A percentile compares a stretch with the other conserved stretches of the same genome.
phyloP scores from a whole-genome alignment of 805 yeast species.

The Kodamaea laetipori region DNA sequence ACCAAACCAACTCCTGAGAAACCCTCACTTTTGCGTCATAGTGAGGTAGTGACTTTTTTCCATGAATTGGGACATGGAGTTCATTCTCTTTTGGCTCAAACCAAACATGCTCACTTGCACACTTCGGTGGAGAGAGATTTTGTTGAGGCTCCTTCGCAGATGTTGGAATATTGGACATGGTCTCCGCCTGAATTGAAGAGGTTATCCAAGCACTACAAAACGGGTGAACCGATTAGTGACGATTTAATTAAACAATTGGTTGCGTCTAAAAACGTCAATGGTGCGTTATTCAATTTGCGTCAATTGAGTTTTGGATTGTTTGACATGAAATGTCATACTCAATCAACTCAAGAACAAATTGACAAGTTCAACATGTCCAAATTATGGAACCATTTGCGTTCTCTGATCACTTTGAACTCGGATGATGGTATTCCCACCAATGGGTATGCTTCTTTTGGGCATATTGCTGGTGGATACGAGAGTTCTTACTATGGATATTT shows the following conservation, averaged over 20 bases:
- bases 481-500: conserved; percentile 85
- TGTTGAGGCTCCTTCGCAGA: conserved; percentile 90
- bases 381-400: conserved; percentile 68
- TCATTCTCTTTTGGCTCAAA: conserved; percentile 71
- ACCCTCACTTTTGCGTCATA: conserved; percentile 75
- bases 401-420: conserved; percentile 59
- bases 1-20: conserved; percentile 69
- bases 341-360: conserved; percentile 43
- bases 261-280: conserved; percentile 72
- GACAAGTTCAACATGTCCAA: conserved; percentile 48
- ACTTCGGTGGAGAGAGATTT: conserved; percentile 81
- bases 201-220: conserved; percentile 67
- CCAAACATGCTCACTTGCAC: conserved; percentile 65
- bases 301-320: conserved; percentile 79
- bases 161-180: conserved; percentile 91
- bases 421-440: conserved; percentile 57
- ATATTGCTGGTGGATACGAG: conserved; percentile 79
- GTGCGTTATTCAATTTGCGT: conserved; percentile 68
- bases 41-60: conserved; percentile 80
- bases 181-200: conserved; percentile 56
- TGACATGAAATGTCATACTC: conserved; percentile 70
- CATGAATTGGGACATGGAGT: conserved; percentile 91
- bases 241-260: conserved; percentile 59
- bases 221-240: conserved; percentile 59
- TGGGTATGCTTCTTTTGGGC: conserved; percentile 79